Evolutionary conservation across 1,139 yeast genomes (phyloP), one percentile per base, ranked within the genome.

Genomic region (Debaryomycetaceae sp.): DNA sequence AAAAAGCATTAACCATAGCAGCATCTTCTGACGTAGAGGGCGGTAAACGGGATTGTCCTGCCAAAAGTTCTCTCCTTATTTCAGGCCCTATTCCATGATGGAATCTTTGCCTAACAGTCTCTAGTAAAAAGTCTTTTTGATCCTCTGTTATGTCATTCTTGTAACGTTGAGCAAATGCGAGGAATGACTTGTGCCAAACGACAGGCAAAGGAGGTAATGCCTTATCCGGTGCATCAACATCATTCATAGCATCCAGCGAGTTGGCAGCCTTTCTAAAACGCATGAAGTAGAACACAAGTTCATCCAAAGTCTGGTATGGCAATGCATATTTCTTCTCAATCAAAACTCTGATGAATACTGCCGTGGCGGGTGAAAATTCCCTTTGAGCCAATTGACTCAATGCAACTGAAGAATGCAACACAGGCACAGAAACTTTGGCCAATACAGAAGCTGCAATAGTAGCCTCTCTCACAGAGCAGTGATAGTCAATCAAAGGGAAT

Each of bases 71-170:
- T 58, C 98, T 82, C 68, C 99, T 81, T 46, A 93, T 89, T 63
- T 91, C 99, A 3, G 97, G 96, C 2, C 97, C 95, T 50, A 93
- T 87, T 29, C 84, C 85, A 52, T 77, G 86, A 61, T 93, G 99
- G 44, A 84, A 84, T 66, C 96, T 86, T 62, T 86, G 91, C 67
- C 96, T 85, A 17, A 90, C 81, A 3, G 96, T 91, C 57, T 93
- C 98, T 60, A 93, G 69, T 50, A 93, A 72, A 66, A 91, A 89
- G 57, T 93, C 99, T 61, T 97, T 80, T 73, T 93, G 99, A 62
- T 95, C 99, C 57, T 89, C 96, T 13, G 99, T 93, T 48, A 93
- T 88, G 72, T 93, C 99, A 63, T 93, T 91, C 67, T 93, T 93
- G 66, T 93, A 93, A 53, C 97, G 79, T 70, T 91, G 97, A 38